These are phyloP conservation scores for Leishmania major DNA, from an alignment of 208 protist genomes.

Conservation along the genomic window DNA sequence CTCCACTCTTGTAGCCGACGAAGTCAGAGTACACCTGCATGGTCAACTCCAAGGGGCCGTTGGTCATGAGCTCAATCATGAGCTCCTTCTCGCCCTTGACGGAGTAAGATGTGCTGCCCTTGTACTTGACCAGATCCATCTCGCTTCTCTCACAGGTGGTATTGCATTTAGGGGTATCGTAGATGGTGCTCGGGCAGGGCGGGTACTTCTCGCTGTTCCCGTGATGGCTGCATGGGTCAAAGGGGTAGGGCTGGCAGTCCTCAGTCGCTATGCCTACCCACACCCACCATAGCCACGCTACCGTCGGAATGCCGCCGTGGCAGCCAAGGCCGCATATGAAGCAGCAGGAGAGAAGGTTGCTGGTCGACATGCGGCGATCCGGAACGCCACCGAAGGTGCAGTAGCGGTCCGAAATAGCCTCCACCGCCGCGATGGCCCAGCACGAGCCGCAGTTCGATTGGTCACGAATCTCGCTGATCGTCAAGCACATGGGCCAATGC, in stretches of 20 bases:
- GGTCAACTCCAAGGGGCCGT: constrained; percentile 89
- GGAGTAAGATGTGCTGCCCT: constrained; percentile 49
- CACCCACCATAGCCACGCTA: constrained; percentile 76
- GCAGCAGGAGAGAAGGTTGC: constrained; percentile 86
- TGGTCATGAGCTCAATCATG: constrained; percentile 82
- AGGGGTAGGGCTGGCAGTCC: constrained; percentile 86
- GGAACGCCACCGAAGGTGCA: constrained; percentile 77
- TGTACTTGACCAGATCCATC: constrained; percentile 49
- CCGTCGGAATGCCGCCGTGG: constrained; percentile 76
- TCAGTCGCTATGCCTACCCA: constrained; percentile 67
- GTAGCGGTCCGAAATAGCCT: constrained; percentile 87
- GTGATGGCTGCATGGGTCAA: constrained; percentile 79
- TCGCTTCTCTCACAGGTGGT: constrained; percentile 44
- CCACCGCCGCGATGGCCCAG: constrained; percentile 91
- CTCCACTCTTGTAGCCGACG: constrained; percentile 85
- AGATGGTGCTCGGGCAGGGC: constrained; percentile 59
- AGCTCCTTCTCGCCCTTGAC: constrained; percentile 65
- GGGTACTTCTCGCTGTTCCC: constrained; percentile 57
- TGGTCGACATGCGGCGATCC: constrained; percentile 66
- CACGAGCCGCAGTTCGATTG: constrained; percentile 91
- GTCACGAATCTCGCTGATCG: constrained; percentile 79
- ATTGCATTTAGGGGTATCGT: constrained; percentile 82
- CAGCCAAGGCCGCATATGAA: constrained; percentile 76
- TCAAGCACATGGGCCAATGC: constrained; percentile 66
- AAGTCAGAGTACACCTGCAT: constrained; percentile 94